Conservation (phyloP, 2,329 filamentous ascomycete genomes). For the Teratosphaeria gauchensis region DNA sequence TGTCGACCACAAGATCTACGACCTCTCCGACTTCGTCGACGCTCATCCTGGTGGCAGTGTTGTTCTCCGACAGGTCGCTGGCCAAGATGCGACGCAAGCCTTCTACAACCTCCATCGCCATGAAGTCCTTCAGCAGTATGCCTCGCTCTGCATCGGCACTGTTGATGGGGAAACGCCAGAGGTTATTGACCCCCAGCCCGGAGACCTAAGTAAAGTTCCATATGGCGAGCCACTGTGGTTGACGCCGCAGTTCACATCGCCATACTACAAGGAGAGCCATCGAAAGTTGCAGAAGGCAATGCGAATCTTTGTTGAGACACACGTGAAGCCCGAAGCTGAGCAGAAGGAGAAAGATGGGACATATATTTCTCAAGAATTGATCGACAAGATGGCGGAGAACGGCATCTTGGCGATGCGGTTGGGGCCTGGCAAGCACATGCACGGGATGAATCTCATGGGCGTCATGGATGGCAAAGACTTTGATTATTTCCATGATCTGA, state of each 20-base stretch:
- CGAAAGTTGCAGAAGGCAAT: conserved; percentile 57
- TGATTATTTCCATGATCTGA: conserved; percentile 78
- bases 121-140: conserved; percentile 77
- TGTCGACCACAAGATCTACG: conserved; percentile 79
- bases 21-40: conserved; percentile 74
- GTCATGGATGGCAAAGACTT: conserved; percentile 69
- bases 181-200: conserved; percentile 58
- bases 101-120: conserved; percentile 92
- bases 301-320: conserved; percentile 60
- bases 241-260: conserved; percentile 62
- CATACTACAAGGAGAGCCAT: conserved; percentile 73
- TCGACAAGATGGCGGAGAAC: conserved; percentile 65
- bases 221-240: conserved; percentile 84
- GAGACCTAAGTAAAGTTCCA: conserved; percentile 66
- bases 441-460: conserved; percentile 58
- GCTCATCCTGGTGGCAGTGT: conserved; percentile 75
- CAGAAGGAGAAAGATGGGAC: conserved; percentile 66
- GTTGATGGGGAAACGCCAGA: conserved; percentile 65
- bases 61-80: conserved; percentile 71
- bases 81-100: conserved; percentile 67
- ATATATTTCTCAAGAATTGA: conserved; percentile 59
- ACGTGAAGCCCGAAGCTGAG: conserved; percentile 65
- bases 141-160: conserved; percentile 63
- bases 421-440: conserved; percentile 71
- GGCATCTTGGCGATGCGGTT: conserved; percentile 74